Base-by-base conservation (phyloP, 2,329 filamentous ascomycete species). In the Alternaria alternata region DNA sequence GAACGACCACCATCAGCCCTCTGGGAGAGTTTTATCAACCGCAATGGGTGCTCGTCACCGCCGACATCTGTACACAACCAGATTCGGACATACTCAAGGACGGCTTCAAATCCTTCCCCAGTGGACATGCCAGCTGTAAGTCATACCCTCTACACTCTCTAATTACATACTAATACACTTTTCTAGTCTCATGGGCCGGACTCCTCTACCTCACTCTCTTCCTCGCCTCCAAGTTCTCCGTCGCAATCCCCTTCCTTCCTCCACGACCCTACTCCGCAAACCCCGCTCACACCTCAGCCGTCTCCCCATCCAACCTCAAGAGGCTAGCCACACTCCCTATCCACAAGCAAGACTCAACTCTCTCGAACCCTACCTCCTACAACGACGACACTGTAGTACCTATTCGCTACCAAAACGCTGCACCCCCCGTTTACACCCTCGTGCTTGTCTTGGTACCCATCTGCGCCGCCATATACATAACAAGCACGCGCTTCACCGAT, bases 131-230 rank as follows among this genome's bases (percentile, higher is more conserved):
- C 24, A 93, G 89, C 41, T 89, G 83, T 86, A 77, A 68, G 83
- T 78, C 3, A 26, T 7, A n/a, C 20, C n/a, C 14, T 12, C 22
- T 34, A n/a, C 24, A 3, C 3, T 11, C 48, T 49, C 58, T 36
- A 20, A 26, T 34, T 6, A 7, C 36, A 26, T 32, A 12, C 54
- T 51, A 46, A 57, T 26, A 47, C 41, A 42, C 7, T 5, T 4
- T 5, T 36, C 3, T 20, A 86, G 85, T 90, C 62, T 86, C 91
- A 5, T 92, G 92, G 68, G 89, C 90, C 11, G 94, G 94, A 1
- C 82, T 97, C 53, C 87, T 93, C 54, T 97, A 97, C 76, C 86
- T 97, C 16, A 91, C 91, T 2, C 87, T 98, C 51, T 97, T 93
- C 83, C 85, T 98, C 22, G 92, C 91, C 66, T 91, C 89, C 78